Percentiles rank a stretch among this genome's conserved stretches.
These are phyloP conservation scores for Colletotrichum karsti DNA, from an alignment of 2,329 filamentous ascomycete genomes.

Conservation along the genomic window DNA sequence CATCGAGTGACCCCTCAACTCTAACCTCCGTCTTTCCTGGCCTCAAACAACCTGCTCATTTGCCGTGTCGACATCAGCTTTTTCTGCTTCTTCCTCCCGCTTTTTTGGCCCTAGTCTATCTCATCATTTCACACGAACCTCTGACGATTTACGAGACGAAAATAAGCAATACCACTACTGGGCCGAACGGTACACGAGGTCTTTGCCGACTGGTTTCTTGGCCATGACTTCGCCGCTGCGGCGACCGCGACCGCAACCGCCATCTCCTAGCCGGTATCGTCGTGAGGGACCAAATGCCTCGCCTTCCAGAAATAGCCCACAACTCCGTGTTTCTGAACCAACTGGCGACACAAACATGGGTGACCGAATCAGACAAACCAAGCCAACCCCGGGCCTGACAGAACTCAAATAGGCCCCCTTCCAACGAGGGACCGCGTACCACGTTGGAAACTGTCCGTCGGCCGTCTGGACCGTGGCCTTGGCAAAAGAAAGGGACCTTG, in stretches of 20 bases:
- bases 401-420: neutral
- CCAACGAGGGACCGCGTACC: neutral
- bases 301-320: neutral
- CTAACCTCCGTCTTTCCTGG: neutral
- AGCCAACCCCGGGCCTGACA: neutral
- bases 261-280: no score
- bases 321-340: neutral
- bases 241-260: no score
- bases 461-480: neutral
- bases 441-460: neutral
- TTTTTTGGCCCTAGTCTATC: neutral
- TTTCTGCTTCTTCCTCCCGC: neutral
- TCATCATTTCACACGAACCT: neutral
- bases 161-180: neutral
- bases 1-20: neutral
- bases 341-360: neutral
- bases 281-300: neutral
- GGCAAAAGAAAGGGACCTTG: neutral
- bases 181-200: neutral
- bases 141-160: constrained; percentile 12
- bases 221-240: no score
- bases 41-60: constrained; percentile 27
- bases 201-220: neutral
- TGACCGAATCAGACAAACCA: neutral
- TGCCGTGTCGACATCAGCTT: neutral